Evolutionary conservation across 306 rosid species (phyloP).

Genomic region (Dalbergia oliveri): DNA sequence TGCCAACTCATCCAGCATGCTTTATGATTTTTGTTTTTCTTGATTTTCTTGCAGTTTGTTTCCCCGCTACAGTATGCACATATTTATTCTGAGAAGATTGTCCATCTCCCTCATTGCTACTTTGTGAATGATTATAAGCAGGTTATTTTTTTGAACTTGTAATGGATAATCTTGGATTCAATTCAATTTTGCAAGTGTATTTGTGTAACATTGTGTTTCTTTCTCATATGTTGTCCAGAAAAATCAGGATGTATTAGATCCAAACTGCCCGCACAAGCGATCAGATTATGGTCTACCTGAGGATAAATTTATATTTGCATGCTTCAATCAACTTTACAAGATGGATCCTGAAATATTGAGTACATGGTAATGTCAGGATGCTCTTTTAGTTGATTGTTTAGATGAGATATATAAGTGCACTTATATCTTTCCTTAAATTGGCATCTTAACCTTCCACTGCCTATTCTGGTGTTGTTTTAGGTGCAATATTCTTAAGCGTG

Average conservation of each 20-base stretch:
- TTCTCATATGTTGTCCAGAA: constrained; percentile 62
- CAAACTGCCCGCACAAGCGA: constrained; percentile 80
- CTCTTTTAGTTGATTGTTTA: constrained; percentile 24
- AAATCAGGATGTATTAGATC: constrained; percentile 90
- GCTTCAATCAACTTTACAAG: constrained; percentile 97
- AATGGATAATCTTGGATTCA: constrained; percentile 8
- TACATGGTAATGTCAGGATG: constrained; percentile 73
- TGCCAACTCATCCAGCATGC: constrained; percentile 1
- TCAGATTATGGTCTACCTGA: constrained; percentile 92
- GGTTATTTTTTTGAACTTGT: constrained; percentile 58
- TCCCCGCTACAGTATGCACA: constrained; percentile 80
- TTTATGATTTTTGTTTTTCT: constrained; percentile 26
- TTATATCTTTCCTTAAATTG: not conserved
- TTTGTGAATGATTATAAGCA: constrained; percentile 98
- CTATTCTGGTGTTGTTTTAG: constrained; percentile 51
- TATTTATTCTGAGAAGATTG: constrained; percentile 95
- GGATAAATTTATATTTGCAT: constrained; percentile 90
- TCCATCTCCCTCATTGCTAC: constrained; percentile 98
- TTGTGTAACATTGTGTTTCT: not conserved
- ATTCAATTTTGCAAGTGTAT: constrained; percentile 22
- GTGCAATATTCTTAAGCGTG: constrained; percentile 97
- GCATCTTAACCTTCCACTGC: constrained; percentile 32
- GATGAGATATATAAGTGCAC: not conserved
- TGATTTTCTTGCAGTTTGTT: constrained; percentile 71
- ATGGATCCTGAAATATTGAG: constrained; percentile 98